These are phyloP conservation scores for Epithele typhae DNA, from an alignment of 768 basidiomycete genomes.

Conservation along the genomic window DNA sequence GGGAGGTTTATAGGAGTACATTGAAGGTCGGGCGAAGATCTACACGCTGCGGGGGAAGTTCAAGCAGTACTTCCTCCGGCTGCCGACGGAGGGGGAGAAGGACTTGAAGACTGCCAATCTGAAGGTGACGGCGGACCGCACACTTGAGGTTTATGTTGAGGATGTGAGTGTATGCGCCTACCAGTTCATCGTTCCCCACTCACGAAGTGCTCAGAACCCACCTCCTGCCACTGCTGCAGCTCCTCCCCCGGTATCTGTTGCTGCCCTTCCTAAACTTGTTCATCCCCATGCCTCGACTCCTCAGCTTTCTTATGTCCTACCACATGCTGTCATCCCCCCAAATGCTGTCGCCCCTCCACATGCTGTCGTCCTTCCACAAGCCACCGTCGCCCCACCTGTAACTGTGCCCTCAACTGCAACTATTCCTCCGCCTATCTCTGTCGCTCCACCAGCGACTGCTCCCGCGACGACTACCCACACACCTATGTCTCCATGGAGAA, in stretches of 20 bases:
- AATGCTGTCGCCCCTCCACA: no score
- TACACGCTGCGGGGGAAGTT: conserved; percentile 66
- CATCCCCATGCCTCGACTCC: no score
- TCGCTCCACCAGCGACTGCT: no score
- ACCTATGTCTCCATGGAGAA: background rate
- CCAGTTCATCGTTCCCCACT: background rate
- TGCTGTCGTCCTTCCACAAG: no score
- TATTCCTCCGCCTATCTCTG: no score
- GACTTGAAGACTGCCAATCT: conserved; percentile 55
- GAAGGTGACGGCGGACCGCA: conserved; percentile 47
- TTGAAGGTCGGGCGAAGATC: conserved; percentile 57
- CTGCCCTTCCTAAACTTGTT: background rate
- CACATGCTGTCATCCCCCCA: no score
- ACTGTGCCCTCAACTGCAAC: no score
- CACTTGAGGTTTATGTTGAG: conserved; percentile 57
- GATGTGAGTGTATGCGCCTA: conserved; percentile 34
- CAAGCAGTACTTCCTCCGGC: conserved; percentile 63
- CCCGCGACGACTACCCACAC: no score
- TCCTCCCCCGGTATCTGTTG: background rate
- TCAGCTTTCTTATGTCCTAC: no score
- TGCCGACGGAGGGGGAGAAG: conserved; percentile 49
- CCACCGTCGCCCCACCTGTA: no score
- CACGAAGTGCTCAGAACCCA: background rate
- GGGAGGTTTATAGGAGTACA: background rate
- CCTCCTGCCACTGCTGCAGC: conserved; percentile 1